phyloP scores from a whole-genome alignment of 208 protist genomes.

The Trypanosoma theileri region DNA sequence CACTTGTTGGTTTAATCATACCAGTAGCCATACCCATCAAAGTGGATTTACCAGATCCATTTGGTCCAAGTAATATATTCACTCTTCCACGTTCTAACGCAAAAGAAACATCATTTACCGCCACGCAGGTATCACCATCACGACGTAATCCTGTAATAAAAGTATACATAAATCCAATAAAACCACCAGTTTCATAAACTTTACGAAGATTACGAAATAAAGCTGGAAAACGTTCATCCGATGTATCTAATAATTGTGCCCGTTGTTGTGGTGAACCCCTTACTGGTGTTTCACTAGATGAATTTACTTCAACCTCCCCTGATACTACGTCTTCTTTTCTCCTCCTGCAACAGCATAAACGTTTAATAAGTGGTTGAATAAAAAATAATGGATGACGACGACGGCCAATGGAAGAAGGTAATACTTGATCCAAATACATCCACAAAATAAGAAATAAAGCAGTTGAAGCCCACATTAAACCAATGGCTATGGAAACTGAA shows the following conservation, averaged over 20 bases:
- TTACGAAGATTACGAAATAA: constrained; percentile 59
- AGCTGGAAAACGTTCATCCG: constrained; percentile 32
- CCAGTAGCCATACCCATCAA: constrained; percentile 78
- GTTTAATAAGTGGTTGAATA: constrained; percentile 33
- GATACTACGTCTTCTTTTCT: constrained; percentile 25
- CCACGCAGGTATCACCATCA: constrained; percentile 46
- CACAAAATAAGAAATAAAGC: constrained; percentile 65
- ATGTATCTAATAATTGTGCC: constrained; percentile 28
- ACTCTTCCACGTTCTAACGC: constrained; percentile 67
- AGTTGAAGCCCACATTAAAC: constrained; percentile 80
- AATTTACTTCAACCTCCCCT: background rate
- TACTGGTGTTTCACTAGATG: no score
- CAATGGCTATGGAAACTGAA: constrained; percentile 49
- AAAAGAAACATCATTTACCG: constrained; percentile 71
- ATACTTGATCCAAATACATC: constrained; percentile 85
- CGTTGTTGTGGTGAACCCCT: constrained; percentile 29
- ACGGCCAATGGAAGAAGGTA: constrained; percentile 60
- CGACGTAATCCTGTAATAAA: constrained; percentile 64
- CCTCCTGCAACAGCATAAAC: background rate
- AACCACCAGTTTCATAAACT: constrained; percentile 56
- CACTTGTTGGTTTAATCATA: constrained; percentile 58
- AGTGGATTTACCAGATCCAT: constrained; percentile 85
- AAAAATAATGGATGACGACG: constrained; percentile 75
- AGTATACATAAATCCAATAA: constrained; percentile 63
- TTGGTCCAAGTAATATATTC: constrained; percentile 81